Evolutionary conservation across 2,329 filamentous ascomycete species (phyloP), one percentile per base, ranked within the genome.

Genomic region (Aspergillus sp.): DNA sequence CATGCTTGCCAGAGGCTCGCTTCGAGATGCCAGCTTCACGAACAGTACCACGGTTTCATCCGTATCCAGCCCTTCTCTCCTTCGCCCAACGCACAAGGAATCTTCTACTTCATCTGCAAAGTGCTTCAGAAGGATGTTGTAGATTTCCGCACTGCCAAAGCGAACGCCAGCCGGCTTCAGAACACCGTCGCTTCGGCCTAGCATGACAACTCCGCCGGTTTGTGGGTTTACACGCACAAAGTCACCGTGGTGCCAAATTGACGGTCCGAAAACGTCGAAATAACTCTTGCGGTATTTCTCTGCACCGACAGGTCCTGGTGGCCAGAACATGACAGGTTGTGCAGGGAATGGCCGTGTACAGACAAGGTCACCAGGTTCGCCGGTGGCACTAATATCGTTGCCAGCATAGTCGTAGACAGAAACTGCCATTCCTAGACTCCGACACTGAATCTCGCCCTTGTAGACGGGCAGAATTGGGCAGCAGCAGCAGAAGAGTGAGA

Each of bases 71-170:
- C 86, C 82, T 19, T 87, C 85, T 56, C 87, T 79, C 60, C 93
- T 82, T 3, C 92, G 84, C 0, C 95, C 94, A 41, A 98, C 88
- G 72, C 94, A 98, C 2, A 98, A 83, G 0, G 92, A 91, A 70
- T 99, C 94, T 62, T 92, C 89, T 19, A 98, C 82, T 59, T 94
- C 86, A 11, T 84, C 79, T 0, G 88, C 85, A 70, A 97, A 97
- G 77, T 93, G 90, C 67, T 91, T 88, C 1, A 95, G 86, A 30
- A 98, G 80, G n/a, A 97, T 84, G 74, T 97, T 97, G 78, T 98
- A 98, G 22, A 99, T 97, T 81, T 99, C 95, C 0, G 94, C 93
- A 34, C 89, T 93, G 4, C 94, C 94, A 72, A 99, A 98, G 0
- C 94, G 84, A 19, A 99, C 92, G 2, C 95, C 95, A 0, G 90